These are phyloP conservation scores for Tolypocladium capitatum DNA, from an alignment of 2,329 filamentous ascomycete genomes.

Conservation along the genomic window DNA sequence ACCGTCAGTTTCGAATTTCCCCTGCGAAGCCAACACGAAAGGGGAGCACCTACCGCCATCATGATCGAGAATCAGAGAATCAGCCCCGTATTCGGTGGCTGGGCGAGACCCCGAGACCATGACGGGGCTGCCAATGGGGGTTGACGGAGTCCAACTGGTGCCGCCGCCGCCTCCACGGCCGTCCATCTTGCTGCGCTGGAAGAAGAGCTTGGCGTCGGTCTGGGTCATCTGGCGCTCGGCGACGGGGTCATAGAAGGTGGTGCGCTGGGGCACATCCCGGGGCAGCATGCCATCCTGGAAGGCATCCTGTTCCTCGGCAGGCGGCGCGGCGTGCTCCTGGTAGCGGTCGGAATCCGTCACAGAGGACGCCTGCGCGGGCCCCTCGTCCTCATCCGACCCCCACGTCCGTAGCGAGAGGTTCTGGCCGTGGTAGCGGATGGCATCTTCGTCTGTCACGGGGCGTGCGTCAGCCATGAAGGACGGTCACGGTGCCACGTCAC, in stretches of 20 bases:
- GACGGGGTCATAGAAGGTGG: constrained; percentile 85
- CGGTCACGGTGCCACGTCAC: not conserved
- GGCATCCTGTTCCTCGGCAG: constrained; percentile 14
- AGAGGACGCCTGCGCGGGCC: constrained; percentile 10
- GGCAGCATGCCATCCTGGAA: constrained; percentile 44
- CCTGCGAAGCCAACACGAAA: not conserved
- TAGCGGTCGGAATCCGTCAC: constrained; percentile 9
- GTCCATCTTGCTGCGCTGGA: constrained; percentile 72
- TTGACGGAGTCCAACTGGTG: constrained; percentile 26
- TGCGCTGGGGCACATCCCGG: constrained; percentile 52
- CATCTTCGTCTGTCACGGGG: not conserved
- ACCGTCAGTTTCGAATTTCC: constrained; percentile 1
- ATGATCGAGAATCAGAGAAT: constrained; percentile 19
- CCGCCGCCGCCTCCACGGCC: constrained; percentile 20
- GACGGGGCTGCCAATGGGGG: constrained; percentile 33
- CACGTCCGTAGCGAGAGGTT: constrained; percentile 10
- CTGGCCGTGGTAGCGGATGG: not conserved
- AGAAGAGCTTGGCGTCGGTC: constrained; percentile 89
- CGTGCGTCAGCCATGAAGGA: not conserved
- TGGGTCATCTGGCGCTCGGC: constrained; percentile 91
- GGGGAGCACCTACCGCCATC: constrained; percentile 8
- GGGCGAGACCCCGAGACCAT: constrained; percentile 22
- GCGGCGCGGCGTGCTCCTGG: constrained; percentile 9
- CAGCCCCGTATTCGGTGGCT: constrained; percentile 22
- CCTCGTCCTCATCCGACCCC: constrained; percentile 19